Conservation (phyloP, 306 rosid species). For the Malus sylvestris region DNA sequence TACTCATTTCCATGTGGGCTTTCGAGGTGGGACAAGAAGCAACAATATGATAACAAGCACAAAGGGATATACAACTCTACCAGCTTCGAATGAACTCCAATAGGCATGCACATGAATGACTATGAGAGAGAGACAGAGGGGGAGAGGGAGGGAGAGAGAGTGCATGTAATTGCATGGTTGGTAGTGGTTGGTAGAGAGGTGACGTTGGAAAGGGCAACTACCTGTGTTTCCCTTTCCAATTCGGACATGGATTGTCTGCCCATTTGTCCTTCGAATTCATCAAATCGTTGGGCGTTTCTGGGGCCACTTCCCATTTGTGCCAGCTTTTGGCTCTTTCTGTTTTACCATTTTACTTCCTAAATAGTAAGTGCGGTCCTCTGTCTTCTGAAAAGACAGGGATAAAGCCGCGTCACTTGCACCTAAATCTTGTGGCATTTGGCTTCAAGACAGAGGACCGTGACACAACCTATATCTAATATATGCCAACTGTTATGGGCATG, state of each 20-base stretch:
- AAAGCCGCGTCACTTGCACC: neutral
- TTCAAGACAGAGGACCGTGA: neutral
- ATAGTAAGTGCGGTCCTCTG: neutral
- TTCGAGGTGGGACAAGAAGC: neutral
- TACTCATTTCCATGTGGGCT: neutral
- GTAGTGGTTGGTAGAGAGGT: neutral
- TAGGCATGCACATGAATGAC: neutral
- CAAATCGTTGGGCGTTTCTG: neutral
- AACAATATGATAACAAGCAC: neutral
- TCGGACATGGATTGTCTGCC: too few relatives aligned
- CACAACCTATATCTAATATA: neutral
- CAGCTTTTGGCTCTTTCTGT: neutral
- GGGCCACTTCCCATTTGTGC: neutral
- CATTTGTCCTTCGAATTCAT: neutral
- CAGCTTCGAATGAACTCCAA: neutral
- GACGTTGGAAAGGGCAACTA: slow-evolving; percentile 2
- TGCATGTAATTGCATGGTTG: neutral
- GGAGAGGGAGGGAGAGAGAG: too few relatives aligned
- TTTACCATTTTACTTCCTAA: neutral
- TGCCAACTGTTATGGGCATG: neutral
- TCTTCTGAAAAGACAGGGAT: neutral
- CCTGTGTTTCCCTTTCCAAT: neutral
- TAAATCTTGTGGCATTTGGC: neutral
- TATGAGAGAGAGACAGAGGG: neutral
- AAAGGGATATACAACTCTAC: neutral